Evolutionary conservation across 805 yeast species (phyloP).

Genomic region (Phaffomyces antillensis): DNA sequence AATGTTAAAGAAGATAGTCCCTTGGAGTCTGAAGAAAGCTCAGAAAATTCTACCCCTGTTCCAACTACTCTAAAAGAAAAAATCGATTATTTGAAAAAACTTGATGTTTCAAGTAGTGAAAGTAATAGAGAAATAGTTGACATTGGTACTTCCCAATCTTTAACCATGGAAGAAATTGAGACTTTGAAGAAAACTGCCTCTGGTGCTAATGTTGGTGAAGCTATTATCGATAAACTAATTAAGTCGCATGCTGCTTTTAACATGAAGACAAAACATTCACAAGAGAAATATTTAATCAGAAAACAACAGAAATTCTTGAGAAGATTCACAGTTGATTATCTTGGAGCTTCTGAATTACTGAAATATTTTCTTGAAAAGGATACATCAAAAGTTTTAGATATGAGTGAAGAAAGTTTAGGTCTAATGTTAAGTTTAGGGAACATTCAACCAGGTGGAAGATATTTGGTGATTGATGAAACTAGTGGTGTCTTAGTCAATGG

Average conservation of each 20-base stretch:
- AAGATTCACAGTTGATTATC: conserved; percentile 72
- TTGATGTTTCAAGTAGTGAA: conserved; percentile 40
- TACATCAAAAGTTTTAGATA: conserved; percentile 57
- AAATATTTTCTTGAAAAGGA: conserved; percentile 72
- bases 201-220: conserved; percentile 55
- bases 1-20: conserved; percentile 20
- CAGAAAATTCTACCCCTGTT: conserved; percentile 16
- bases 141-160: conserved; percentile 66
- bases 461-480: conserved; percentile 87
- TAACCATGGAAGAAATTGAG: conserved; percentile 79
- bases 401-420: conserved; percentile 82
- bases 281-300: conserved; percentile 84
- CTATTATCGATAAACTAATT: conserved; percentile 74
- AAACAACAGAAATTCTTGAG: conserved; percentile 88
- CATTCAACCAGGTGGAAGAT: conserved; percentile 83
- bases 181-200: conserved; percentile 65
- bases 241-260: conserved; percentile 82
- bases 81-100: conserved; percentile 23
- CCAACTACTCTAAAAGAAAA: conserved; percentile 22
- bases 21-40: conserved; percentile 20
- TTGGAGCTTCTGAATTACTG: conserved; percentile 64
- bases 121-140: conserved; percentile 60
- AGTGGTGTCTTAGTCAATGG: conserved; percentile 85
- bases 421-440: conserved; percentile 71
- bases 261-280: conserved; percentile 82